A percentile compares a stretch with the other conserved stretches of the same genome.
phyloP scores from a whole-genome alignment of 768 basidiomycete genomes.

The Boletus bicolor region DNA sequence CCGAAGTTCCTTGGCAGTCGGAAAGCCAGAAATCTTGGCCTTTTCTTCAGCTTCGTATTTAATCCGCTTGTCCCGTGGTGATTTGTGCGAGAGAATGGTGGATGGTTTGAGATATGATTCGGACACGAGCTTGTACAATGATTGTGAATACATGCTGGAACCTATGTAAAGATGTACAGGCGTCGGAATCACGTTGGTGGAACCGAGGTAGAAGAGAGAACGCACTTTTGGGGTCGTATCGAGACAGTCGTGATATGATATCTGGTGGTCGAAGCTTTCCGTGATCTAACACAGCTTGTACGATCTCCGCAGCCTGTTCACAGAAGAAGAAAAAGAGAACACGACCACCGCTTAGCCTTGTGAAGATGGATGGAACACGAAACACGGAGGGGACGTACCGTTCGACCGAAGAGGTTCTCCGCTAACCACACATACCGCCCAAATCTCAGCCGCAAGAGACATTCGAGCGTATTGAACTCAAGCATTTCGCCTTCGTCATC shows the following conservation, averaged over 20 bases:
- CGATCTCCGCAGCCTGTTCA: slow-evolving; percentile 66
- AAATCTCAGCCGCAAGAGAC: slow-evolving; percentile 77
- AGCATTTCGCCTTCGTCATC: slow-evolving; percentile 73
- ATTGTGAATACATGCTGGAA: slow-evolving; percentile 50
- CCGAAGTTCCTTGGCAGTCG: slow-evolving; percentile 75
- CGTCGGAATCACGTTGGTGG: not conserved
- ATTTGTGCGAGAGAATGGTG: slow-evolving; percentile 71
- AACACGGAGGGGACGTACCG: slow-evolving; percentile 44
- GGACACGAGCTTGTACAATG: slow-evolving; percentile 68
- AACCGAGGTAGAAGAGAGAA: slow-evolving; percentile 12
- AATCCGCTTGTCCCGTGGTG: slow-evolving; percentile 77
- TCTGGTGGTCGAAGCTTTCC: slow-evolving; percentile 82
- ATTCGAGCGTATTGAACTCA: slow-evolving; percentile 82
- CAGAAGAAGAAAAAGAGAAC: too few relatives aligned
- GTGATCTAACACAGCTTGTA: slow-evolving; percentile 75
- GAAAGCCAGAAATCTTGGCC: slow-evolving; percentile 68
- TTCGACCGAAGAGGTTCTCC: slow-evolving; percentile 63
- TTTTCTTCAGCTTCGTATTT: slow-evolving; percentile 80
- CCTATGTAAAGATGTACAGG: slow-evolving; percentile 15
- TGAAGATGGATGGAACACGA: not conserved
- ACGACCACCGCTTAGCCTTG: not conserved
- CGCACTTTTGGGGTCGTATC: slow-evolving; percentile 58
- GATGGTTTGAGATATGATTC: slow-evolving; percentile 76
- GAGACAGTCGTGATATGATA: slow-evolving; percentile 52
- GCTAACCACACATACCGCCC: slow-evolving; percentile 79